phyloP scores from a whole-genome alignment of 139 green algal species.

The Yamagishiella unicocca region DNA sequence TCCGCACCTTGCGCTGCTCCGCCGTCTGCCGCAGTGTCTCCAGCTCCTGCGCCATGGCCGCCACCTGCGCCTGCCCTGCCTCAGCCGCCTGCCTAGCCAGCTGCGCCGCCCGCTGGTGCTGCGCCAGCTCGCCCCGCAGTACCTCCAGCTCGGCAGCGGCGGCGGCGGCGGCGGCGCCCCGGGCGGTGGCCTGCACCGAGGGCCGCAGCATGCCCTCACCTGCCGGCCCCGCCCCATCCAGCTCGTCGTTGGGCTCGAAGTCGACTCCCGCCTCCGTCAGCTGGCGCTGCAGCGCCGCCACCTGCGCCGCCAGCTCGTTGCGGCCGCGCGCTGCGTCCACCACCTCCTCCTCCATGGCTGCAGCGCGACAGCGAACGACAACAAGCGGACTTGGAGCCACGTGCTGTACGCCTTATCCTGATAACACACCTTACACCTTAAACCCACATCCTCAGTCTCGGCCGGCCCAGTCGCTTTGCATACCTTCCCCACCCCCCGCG shows the following conservation, averaged over 20 bases:
- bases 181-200: not conserved
- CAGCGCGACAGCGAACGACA: no score
- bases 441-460: no score
- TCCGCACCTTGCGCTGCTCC: conserved; percentile 14
- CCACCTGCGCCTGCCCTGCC: conserved; percentile 50
- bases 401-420: no score
- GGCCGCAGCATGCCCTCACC: not conserved
- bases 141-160: conserved; percentile 44
- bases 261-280: conserved; percentile 24
- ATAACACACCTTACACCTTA: no score
- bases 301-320: conserved; percentile 41
- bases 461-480: no score
- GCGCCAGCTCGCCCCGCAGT: conserved; percentile 37
- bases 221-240: no score
- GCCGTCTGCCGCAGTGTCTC: conserved; percentile 16
- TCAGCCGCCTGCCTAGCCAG: conserved; percentile 31
- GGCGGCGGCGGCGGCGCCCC: not conserved
- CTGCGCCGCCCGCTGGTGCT: conserved; percentile 25
- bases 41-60: conserved; percentile 52
- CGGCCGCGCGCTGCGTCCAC: not conserved
- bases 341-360: conserved; percentile 33
- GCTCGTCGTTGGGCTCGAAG: not conserved
- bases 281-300: conserved; percentile 23
- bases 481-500: no score
- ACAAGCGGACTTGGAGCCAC: no score